phyloP scores from a whole-genome alignment of 345 rosid species.

The Cardamine occulta region DNA sequence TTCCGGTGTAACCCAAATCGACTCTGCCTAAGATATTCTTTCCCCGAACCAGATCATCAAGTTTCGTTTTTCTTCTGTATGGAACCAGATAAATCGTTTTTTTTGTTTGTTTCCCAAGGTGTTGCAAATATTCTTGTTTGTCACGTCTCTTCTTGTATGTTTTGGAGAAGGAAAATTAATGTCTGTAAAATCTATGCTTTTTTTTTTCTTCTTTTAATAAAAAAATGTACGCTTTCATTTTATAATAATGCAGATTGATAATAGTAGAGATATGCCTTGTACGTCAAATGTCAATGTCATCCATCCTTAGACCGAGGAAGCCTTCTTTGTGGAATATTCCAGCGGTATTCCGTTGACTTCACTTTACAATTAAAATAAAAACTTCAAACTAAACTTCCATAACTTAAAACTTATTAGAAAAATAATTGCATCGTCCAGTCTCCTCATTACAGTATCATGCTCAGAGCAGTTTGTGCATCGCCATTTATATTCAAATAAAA shows the following conservation, averaged over 20 bases:
- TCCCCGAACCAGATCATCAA: neutral
- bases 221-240: neutral
- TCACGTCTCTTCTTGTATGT: neutral
- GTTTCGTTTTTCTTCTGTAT: neutral
- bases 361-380: neutral
- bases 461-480: neutral
- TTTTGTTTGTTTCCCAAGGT: neutral
- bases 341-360: neutral
- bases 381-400: neutral
- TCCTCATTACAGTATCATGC: constrained; percentile 22
- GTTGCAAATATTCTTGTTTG: neutral
- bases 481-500: neutral
- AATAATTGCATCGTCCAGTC: constrained; percentile 6
- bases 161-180: neutral
- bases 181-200: neutral
- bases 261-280: neutral
- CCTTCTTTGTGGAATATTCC: constrained; percentile 5
- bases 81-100: too few relatives aligned
- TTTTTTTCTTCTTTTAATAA: too few relatives aligned
- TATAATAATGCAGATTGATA: neutral
- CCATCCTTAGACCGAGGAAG: neutral
- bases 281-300: neutral
- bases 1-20: neutral
- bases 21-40: neutral
- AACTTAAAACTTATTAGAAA: neutral